Conservation (phyloP, 805 yeast genomes). For the Pichia nanzhaoensis region DNA sequence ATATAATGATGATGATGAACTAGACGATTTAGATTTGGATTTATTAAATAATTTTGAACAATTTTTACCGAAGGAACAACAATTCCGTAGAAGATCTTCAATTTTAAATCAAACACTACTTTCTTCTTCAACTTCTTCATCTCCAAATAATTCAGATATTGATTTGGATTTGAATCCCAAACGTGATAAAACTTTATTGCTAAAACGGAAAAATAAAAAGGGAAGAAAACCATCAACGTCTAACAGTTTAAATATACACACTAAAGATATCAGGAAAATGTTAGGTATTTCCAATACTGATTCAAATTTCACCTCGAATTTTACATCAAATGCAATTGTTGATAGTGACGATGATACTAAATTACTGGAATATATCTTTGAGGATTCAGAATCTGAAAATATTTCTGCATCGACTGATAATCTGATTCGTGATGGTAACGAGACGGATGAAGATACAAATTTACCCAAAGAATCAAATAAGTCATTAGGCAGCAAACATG, state of each 20-base stretch:
- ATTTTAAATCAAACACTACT: constrained; percentile 30
- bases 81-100: constrained; percentile 38
- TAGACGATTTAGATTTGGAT: constrained; percentile 26
- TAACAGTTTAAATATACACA: constrained; percentile 1
- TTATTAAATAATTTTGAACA: constrained; percentile 15
- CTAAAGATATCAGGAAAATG: constrained; percentile 26
- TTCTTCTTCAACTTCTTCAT: constrained; percentile 13
- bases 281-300: constrained; percentile 13
- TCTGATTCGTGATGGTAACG: constrained; percentile 60
- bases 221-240: neutral
- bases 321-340: constrained; percentile 11
- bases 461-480: constrained; percentile 64
- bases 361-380: constrained; percentile 68
- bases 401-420: constrained; percentile 20
- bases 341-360: constrained; percentile 46
- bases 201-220: constrained; percentile 8
- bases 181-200: neutral
- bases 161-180: constrained; percentile 10
- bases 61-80: constrained; percentile 17
- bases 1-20: constrained; percentile 28
- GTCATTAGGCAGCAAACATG: constrained; percentile 69
- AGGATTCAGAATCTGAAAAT: constrained; percentile 19
- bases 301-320: constrained; percentile 13
- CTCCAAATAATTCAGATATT: constrained; percentile 25
- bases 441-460: constrained; percentile 88